phyloP scores from a whole-genome alignment of 179 eudicot species.

The Pouteria campechiana region DNA sequence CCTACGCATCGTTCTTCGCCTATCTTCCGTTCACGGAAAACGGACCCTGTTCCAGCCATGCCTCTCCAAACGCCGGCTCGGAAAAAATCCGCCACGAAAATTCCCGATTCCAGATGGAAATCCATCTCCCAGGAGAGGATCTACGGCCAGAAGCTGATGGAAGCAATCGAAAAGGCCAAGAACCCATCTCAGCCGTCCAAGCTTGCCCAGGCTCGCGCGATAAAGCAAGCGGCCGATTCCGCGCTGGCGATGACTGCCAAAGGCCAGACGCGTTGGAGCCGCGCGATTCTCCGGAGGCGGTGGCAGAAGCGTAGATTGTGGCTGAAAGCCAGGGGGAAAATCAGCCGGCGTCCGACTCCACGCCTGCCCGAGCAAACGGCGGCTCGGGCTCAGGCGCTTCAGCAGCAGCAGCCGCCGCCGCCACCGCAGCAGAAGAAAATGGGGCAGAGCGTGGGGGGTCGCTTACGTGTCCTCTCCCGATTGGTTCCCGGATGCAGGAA shows the following conservation, averaged over 20 bases:
- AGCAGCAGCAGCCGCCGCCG: slow-evolving; percentile 34
- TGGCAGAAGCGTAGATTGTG: slow-evolving; percentile 58
- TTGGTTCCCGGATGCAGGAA: slow-evolving; percentile 84
- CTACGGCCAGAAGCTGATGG: slow-evolving; percentile 63
- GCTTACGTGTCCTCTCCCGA: slow-evolving; percentile 39
- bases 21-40: no score
- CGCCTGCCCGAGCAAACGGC: slow-evolving; percentile 21
- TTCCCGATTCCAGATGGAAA: no score
- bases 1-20: no score
- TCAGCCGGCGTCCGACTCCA: slow-evolving; percentile 17
- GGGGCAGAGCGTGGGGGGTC: no score
- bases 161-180: slow-evolving; percentile 53
- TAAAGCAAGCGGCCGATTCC: slow-evolving; percentile 65
- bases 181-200: slow-evolving; percentile 16
- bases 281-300: slow-evolving; percentile 57
- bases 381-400: slow-evolving; percentile 27
- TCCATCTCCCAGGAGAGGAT: slow-evolving; percentile 55
- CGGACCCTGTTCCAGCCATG: no score
- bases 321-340: slow-evolving; percentile 22
- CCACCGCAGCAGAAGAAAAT: slow-evolving; percentile 60
- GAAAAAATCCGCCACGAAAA: no score
- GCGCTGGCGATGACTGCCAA: slow-evolving; percentile 63
- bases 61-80: no score
- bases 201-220: slow-evolving; percentile 35
- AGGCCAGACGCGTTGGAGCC: slow-evolving; percentile 84